A percentile compares a stretch with the other conserved stretches of the same genome.
phyloP scores from a whole-genome alignment of 2,329 filamentous ascomycete genomes.

The Colletotrichum sp. region DNA sequence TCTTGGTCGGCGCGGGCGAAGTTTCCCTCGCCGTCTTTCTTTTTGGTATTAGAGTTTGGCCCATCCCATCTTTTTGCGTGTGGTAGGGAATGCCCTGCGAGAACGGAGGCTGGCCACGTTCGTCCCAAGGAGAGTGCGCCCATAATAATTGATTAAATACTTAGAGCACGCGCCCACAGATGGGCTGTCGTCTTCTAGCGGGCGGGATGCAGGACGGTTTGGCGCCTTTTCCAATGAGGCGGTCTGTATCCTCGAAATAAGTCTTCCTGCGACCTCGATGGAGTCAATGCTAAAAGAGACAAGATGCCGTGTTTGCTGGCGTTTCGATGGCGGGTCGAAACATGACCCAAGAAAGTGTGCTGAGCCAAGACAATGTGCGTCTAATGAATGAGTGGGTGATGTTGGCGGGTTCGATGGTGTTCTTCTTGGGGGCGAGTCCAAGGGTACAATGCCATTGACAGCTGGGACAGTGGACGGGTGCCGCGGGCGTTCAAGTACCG shows the following conservation, averaged over 20 bases:
- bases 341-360: conserved; percentile 5
- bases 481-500: background rate
- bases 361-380: background rate
- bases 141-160: background rate
- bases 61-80: background rate
- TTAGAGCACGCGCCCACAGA: background rate
- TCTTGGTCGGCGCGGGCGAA: background rate
- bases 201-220: background rate
- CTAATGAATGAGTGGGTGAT: background rate
- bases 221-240: background rate
- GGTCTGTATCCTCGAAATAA: background rate
- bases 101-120: background rate
- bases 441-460: background rate
- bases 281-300: background rate
- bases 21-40: background rate
- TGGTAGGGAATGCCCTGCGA: background rate
- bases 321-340: background rate
- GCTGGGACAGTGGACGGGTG: background rate
- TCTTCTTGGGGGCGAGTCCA: background rate
- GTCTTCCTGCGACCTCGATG: background rate
- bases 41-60: background rate
- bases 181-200: background rate
- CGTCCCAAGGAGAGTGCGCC: background rate
- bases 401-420: background rate
- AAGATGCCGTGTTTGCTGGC: background rate